Evolutionary conservation across 1,284 basidiomycete species (phyloP).

Genomic region (Taiwanofungus camphoratus): DNA sequence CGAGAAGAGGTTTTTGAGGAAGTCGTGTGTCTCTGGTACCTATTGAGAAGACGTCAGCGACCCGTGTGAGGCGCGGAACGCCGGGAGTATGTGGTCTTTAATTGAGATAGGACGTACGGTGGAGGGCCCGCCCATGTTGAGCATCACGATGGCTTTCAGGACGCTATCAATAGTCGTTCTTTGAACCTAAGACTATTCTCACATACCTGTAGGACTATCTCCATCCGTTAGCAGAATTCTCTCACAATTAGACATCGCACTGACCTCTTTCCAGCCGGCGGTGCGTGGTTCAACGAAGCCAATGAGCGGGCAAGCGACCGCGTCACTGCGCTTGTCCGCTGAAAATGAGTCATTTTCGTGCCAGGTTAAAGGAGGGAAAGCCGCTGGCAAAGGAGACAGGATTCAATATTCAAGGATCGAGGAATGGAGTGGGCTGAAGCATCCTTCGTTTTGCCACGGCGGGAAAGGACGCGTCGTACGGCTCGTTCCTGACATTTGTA

Average conservation of each 20-base stretch:
- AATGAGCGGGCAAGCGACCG: constrained; percentile 28
- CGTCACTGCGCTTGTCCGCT: constrained; percentile 15
- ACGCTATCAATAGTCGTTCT: constrained; percentile 1
- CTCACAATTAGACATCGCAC: constrained; percentile 4
- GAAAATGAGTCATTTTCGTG: constrained; percentile 17
- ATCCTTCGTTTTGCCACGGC: too few species aligned
- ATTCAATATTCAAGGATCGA: not conserved
- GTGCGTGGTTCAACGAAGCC: constrained; percentile 31
- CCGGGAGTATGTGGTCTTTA: not conserved
- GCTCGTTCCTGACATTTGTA: too few species aligned
- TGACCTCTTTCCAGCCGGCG: constrained; percentile 33
- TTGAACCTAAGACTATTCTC: not conserved
- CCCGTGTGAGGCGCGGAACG: not conserved
- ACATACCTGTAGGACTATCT: constrained; percentile 56
- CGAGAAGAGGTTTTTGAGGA: constrained; percentile 90
- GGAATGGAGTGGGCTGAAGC: too few species aligned
- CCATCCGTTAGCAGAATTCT: constrained; percentile 11
- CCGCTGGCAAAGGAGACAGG: not conserved
- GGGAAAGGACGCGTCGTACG: too few species aligned
- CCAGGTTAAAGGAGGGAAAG: too few species aligned
- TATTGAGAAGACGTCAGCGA: constrained; percentile 25
- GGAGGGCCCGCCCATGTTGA: constrained; percentile 98
- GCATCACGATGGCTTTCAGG: constrained; percentile 82
- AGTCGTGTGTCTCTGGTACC: constrained; percentile 84
- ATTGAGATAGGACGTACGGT: constrained; percentile 51